These are phyloP conservation scores for Striga hermonthica DNA, from an alignment of 305 asterid species.

Conservation along the genomic window DNA sequence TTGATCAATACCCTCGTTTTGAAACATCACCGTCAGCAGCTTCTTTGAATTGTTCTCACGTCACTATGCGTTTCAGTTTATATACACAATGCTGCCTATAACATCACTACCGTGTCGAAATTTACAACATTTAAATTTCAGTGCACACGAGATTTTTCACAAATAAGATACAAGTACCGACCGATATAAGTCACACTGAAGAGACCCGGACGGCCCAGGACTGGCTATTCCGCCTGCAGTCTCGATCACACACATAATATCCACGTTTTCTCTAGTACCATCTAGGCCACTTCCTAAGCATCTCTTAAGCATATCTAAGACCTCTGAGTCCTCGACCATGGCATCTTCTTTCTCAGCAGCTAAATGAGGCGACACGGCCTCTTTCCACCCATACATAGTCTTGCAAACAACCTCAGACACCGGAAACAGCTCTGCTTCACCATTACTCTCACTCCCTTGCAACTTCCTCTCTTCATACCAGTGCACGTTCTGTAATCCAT, in stretches of 20 bases:
- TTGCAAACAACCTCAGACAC: constrained; percentile 65
- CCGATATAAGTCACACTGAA: constrained; percentile 91
- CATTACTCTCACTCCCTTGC: constrained; percentile 49
- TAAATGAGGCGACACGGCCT: constrained; percentile 86
- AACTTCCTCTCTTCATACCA: constrained; percentile 63
- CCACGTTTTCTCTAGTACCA: constrained; percentile 33
- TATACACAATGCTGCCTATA: constrained; percentile 18
- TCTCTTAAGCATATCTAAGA: constrained; percentile 61
- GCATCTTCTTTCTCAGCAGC: constrained; percentile 86
- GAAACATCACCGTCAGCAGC: constrained; percentile 2
- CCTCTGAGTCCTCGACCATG: constrained; percentile 51
- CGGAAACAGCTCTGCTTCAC: constrained; percentile 36
- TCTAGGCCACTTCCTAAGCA: constrained; percentile 42
- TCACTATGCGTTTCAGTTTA: background rate
- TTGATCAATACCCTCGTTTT: background rate
- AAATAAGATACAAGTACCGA: constrained; percentile 8
- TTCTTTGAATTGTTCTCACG: constrained; percentile 10
- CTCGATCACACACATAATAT: constrained; percentile 70
- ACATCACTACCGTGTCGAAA: constrained; percentile 12
- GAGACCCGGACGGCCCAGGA: constrained; percentile 93
- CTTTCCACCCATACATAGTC: constrained; percentile 81
- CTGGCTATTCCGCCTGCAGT: constrained; percentile 99
- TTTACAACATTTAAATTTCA: constrained; percentile 11
- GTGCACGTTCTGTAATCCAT: constrained; percentile 50
- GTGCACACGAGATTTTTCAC: constrained; percentile 3